A percentile compares a stretch with the other conserved stretches of the same genome.
These are phyloP conservation scores for Stellera chamaejasme DNA, from an alignment of 345 rosid genomes.

Conservation along the genomic window DNA sequence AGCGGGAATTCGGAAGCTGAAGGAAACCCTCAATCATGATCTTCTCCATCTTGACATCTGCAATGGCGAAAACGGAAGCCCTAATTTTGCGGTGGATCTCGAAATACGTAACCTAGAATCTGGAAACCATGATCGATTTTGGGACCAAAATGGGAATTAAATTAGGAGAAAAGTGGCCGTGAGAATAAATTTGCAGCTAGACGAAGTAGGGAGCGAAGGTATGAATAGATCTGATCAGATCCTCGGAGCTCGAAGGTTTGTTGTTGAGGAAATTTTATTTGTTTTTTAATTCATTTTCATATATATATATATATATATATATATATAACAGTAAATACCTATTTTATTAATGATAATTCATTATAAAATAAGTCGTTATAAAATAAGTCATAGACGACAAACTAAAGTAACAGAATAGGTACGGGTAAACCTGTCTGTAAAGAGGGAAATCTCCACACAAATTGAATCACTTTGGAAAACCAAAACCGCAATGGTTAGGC, in stretches of 20 bases:
- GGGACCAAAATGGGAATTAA: neutral
- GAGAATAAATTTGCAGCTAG: neutral
- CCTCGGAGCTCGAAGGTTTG: conserved; percentile 12
- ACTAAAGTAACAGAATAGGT: too few species aligned
- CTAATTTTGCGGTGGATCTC: conserved; percentile 13
- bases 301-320: too few species aligned
- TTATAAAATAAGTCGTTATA: too few species aligned
- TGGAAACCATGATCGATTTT: neutral
- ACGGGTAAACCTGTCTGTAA: too few species aligned
- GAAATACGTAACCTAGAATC: conserved; percentile 11
- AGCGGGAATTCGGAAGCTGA: conserved; percentile 2
- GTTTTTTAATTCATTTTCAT: neutral
- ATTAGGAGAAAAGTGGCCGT: conserved; percentile 12
- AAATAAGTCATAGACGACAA: too few species aligned
- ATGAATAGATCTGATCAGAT: conserved; percentile 38
- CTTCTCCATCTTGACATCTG: conserved; percentile 27
- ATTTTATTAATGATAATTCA: too few species aligned
- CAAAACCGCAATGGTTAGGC: too few species aligned
- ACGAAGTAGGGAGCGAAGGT: neutral
- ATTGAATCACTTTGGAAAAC: too few species aligned
- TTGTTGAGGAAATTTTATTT: conserved; percentile 2
- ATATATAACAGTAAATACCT: too few species aligned
- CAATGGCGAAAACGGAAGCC: neutral
- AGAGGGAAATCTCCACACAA: too few species aligned
- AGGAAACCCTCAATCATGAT: conserved; percentile 49